Evolutionary conservation across 108 stramenopile species (phyloP).

Genomic region (Fistulifera solaris): DNA sequence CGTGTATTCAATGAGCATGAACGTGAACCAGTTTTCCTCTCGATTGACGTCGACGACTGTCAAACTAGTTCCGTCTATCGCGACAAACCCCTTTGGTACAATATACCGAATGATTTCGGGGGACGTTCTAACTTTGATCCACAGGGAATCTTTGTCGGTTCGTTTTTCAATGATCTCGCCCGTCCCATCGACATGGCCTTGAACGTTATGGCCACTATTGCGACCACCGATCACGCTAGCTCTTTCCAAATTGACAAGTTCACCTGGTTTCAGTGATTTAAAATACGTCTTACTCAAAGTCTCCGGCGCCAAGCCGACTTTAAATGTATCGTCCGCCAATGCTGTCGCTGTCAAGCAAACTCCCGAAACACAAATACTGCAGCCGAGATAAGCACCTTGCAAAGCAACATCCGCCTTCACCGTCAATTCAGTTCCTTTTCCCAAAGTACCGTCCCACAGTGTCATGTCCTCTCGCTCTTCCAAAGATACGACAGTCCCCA

Average conservation of each 20-base stretch:
- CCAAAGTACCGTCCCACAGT: constrained; percentile 89
- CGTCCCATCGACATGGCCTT: constrained; percentile 94
- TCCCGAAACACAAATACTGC: constrained; percentile 95
- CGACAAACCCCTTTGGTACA: constrained; percentile 97
- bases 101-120: constrained; percentile 78
- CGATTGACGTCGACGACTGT: constrained; percentile 80
- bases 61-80: constrained; percentile 93
- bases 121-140: constrained; percentile 66
- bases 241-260: constrained; percentile 87
- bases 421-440: constrained; percentile 72
- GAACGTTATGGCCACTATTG: constrained; percentile 95
- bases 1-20: constrained; percentile 99
- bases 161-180: constrained; percentile 74
- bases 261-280: constrained; percentile 36
- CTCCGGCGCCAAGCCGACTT: constrained; percentile 89
- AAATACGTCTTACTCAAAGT: constrained; percentile 85
- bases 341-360: constrained; percentile 94
- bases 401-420: constrained; percentile 68
- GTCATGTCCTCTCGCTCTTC: constrained; percentile 70
- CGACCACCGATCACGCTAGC: constrained; percentile 87
- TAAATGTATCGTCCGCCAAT: constrained; percentile 57
- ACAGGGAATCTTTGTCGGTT: constrained; percentile 85
- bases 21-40: constrained; percentile 79
- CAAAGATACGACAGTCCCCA: constrained; percentile 83
- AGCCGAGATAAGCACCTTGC: constrained; percentile 89